These are phyloP conservation scores for Astragalus glycyphyllos DNA, from an alignment of 306 rosid genomes.

Conservation along the genomic window DNA sequence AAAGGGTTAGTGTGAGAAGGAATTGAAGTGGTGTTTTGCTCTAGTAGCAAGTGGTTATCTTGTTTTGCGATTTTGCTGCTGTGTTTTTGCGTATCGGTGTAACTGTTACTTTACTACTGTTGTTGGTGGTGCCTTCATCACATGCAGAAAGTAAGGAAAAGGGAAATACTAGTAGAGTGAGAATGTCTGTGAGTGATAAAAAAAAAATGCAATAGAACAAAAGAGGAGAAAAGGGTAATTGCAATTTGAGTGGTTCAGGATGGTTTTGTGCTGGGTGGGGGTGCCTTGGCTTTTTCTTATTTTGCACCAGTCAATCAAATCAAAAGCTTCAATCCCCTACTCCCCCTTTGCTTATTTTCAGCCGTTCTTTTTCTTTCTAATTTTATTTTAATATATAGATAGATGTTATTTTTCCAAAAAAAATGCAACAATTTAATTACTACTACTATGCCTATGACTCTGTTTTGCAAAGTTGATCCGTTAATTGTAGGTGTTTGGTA, in stretches of 20 bases:
- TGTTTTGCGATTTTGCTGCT: neutral
- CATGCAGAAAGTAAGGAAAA: neutral
- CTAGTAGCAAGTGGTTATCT: conserved; percentile 26
- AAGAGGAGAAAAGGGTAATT: neutral
- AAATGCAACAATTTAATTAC: too few relatives aligned
- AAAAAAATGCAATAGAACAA: too few relatives aligned
- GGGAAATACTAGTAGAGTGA: neutral
- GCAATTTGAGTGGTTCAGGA: conserved; percentile 37
- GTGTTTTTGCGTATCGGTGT: neutral
- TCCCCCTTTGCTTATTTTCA: too few relatives aligned
- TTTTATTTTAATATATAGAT: too few relatives aligned
- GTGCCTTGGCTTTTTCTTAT: neutral
- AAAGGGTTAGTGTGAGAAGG: conserved; percentile 2
- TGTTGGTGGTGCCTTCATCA: neutral
- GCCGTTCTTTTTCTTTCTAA: too few relatives aligned
- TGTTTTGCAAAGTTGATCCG: too few relatives aligned
- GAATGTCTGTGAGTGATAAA: neutral
- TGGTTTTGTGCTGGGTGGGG: neutral
- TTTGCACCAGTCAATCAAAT: neutral
- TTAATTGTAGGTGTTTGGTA: too few relatives aligned
- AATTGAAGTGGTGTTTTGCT: neutral
- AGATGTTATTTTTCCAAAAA: too few relatives aligned
- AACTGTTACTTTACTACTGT: conserved; percentile 9
- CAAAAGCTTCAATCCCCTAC: too few relatives aligned
- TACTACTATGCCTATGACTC: too few relatives aligned